Conservation (phyloP, 257 asterid species). For the Anisodus tanguticus region DNA sequence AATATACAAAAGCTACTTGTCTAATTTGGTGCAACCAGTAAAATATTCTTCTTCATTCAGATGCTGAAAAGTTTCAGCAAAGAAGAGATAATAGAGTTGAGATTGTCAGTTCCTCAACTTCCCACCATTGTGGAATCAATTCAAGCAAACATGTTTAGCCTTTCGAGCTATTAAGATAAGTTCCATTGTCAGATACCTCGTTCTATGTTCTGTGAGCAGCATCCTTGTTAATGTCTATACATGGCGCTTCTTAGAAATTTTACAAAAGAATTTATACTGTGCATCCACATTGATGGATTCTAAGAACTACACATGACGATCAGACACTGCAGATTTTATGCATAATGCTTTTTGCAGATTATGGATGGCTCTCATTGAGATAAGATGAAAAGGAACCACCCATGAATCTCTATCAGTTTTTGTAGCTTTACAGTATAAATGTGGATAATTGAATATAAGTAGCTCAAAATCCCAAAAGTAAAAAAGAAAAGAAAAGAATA, state of each 20-base stretch:
- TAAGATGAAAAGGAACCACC: conserved; percentile 4
- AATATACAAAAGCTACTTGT: neutral
- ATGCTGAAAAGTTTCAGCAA: neutral
- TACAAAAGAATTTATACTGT: neutral
- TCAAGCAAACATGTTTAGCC: conserved; percentile 21
- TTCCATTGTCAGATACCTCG: neutral
- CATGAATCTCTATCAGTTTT: neutral
- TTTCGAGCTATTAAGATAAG: neutral
- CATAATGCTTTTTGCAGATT: neutral
- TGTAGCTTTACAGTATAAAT: neutral
- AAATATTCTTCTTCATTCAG: conserved; percentile 18
- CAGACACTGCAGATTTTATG: neutral
- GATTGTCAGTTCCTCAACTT: neutral
- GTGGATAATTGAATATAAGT: neutral
- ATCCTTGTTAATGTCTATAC: neutral
- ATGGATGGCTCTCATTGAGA: neutral
- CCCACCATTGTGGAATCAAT: neutral
- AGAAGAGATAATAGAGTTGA: neutral
- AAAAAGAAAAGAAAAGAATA: neutral
- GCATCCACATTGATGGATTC: neutral
- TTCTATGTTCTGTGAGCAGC: neutral
- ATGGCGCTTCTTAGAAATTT: neutral
- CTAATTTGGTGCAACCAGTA: neutral
- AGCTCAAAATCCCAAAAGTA: neutral
- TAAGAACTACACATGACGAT: neutral